Evolutionary conservation across 2,329 filamentous ascomycete species (phyloP).

Genomic region (Verticillium klebahnii): DNA sequence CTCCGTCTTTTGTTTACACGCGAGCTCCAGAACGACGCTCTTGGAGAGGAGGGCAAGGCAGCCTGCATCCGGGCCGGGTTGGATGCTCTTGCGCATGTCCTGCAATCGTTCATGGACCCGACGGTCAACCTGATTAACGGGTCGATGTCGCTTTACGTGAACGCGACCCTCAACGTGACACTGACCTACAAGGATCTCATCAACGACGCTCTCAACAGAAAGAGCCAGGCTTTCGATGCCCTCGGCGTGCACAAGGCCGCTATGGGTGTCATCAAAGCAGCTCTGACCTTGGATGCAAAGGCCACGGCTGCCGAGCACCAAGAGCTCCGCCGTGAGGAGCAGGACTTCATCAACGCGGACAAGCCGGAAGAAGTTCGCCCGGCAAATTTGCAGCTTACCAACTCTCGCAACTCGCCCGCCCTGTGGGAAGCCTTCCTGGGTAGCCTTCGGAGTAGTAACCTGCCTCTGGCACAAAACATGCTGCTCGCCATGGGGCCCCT

Average conservation of each 20-base stretch:
- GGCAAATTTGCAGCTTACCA: neutral
- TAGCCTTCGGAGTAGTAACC: constrained; percentile 60
- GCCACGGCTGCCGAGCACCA: constrained; percentile 33
- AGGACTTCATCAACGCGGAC: constrained; percentile 52
- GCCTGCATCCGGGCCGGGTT: constrained; percentile 62
- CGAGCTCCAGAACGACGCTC: constrained; percentile 48
- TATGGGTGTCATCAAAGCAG: constrained; percentile 44
- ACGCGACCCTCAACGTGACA: constrained; percentile 61
- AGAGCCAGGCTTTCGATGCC: constrained; percentile 26
- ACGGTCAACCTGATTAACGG: constrained; percentile 31
- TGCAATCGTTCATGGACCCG: constrained; percentile 50
- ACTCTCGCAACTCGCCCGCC: constrained; percentile 60
- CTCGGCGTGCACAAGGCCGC: constrained; percentile 44
- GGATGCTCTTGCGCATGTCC: constrained; percentile 51
- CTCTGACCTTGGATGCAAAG: constrained; percentile 42
- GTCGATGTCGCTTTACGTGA: constrained; percentile 57
- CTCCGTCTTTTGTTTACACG: constrained; percentile 68
- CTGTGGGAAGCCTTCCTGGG: constrained; percentile 76
- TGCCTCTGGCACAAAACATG: constrained; percentile 71
- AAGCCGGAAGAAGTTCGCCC: constrained; percentile 22
- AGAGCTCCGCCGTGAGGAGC: constrained; percentile 12
- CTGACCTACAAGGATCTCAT: constrained; percentile 60
- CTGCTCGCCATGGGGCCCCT: constrained; percentile 66
- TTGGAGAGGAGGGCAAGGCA: constrained; percentile 52
- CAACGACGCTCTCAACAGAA: constrained; percentile 40